A percentile compares a stretch with the other conserved stretches of the same genome.
phyloP scores from a whole-genome alignment of 83 land plant species.

The Picea engelmannii region DNA sequence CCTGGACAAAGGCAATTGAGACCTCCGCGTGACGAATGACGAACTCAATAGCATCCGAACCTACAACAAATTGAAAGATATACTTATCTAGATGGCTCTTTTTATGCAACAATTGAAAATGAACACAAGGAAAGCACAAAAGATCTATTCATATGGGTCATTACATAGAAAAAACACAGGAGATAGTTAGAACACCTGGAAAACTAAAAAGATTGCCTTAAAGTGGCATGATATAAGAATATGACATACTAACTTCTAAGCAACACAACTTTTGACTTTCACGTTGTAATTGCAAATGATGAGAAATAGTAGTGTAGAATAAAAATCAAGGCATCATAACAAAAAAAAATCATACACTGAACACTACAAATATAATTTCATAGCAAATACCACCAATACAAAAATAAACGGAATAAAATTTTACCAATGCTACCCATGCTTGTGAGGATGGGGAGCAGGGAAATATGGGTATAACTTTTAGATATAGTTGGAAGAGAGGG shows the following conservation, averaged over 20 bases:
- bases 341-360: neutral
- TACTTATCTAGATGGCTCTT: neutral
- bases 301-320: neutral
- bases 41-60: constrained; percentile 95
- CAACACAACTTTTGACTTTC: neutral
- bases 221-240: neutral
- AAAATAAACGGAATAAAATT: too few relatives aligned
- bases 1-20: constrained; percentile 85
- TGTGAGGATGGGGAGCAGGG: too few relatives aligned
- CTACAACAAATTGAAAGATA: constrained; percentile 35
- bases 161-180: neutral
- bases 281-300: neutral
- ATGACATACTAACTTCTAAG: neutral
- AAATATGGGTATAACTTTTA: too few relatives aligned
- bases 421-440: too few relatives aligned
- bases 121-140: neutral
- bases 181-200: too few relatives aligned
- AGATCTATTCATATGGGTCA: too few relatives aligned
- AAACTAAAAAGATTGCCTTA: neutral
- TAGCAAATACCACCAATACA: too few relatives aligned
- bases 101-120: neutral
- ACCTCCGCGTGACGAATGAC: constrained; percentile 92
- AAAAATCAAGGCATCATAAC: neutral
- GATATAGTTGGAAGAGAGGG: too few relatives aligned
- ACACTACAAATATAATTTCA: too few relatives aligned